Evolutionary conservation across 208 protist species (phyloP).

Genomic region (Histomonas meleagridis): DNA sequence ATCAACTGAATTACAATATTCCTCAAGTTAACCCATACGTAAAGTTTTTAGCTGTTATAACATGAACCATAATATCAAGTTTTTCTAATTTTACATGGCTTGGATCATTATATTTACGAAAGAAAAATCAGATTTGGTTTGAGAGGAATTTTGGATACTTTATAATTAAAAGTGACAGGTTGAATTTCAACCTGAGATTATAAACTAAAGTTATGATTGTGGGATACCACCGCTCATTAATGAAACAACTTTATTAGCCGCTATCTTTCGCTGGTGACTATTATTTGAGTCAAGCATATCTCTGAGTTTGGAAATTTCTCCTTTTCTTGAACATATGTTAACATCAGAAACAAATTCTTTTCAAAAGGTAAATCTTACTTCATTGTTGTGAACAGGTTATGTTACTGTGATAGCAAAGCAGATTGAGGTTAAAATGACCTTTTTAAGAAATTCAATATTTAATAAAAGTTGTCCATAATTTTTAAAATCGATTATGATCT

Average conservation of each 20-base stretch:
- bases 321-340: too few relatives aligned
- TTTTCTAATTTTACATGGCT: slow-evolving; percentile 94
- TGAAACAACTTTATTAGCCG: neutral
- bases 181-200: too few relatives aligned
- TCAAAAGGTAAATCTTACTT: too few relatives aligned
- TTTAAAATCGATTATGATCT: too few relatives aligned
- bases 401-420: too few relatives aligned
- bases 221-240: neutral
- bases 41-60: slow-evolving; percentile 71
- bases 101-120: slow-evolving; percentile 89
- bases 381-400: too few relatives aligned
- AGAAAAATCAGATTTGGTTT: slow-evolving; percentile 70
- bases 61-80: slow-evolving; percentile 76
- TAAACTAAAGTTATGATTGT: too few relatives aligned
- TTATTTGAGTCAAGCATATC: neutral
- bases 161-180: slow-evolving; percentile 89
- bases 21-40: slow-evolving; percentile 72
- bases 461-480: too few relatives aligned
- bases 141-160: slow-evolving; percentile 54
- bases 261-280: neutral
- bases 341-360: too few relatives aligned
- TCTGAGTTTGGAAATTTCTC: neutral
- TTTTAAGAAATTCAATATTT: too few relatives aligned
- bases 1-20: slow-evolving; percentile 83
- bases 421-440: too few relatives aligned